Evolutionary conservation across 306 rosid genomes (phyloP).

Genomic region (Gastrolobium bilobum): DNA sequence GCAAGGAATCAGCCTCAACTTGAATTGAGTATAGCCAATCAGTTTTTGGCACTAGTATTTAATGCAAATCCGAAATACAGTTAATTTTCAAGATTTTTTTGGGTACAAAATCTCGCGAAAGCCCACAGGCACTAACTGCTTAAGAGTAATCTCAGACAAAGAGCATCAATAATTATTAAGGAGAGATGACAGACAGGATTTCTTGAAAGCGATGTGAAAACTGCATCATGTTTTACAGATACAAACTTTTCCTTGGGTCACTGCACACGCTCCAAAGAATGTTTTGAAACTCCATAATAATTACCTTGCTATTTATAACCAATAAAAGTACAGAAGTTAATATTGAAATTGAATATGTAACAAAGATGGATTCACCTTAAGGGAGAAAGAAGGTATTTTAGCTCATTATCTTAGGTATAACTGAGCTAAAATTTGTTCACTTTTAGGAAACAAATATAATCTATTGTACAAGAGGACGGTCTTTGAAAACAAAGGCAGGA

Average conservation of each 20-base stretch:
- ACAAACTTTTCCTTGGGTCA: background rate
- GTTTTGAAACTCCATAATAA: background rate
- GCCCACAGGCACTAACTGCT: background rate
- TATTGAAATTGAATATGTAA: background rate
- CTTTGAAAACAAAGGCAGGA: slow-evolving; percentile 33
- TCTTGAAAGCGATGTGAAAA: background rate
- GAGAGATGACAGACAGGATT: background rate
- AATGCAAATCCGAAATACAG: background rate
- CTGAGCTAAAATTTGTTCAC: background rate
- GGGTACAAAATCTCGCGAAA: background rate
- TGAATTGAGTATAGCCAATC: too few relatives aligned
- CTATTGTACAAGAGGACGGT: slow-evolving; percentile 18
- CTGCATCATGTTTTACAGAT: background rate
- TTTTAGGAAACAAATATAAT: background rate
- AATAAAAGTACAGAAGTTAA: background rate
- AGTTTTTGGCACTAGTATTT: too few relatives aligned
- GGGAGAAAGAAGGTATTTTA: background rate
- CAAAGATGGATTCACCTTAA: background rate
- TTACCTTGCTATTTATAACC: background rate
- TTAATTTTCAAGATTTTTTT: too few relatives aligned
- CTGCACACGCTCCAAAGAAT: background rate
- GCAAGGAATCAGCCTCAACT: too few relatives aligned
- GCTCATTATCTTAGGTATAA: background rate
- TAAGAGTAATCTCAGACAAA: background rate
- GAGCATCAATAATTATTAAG: background rate